Evolutionary conservation across 164 flowering plant genomes (phyloP).

Genomic region (Vitis rotundifolia): DNA sequence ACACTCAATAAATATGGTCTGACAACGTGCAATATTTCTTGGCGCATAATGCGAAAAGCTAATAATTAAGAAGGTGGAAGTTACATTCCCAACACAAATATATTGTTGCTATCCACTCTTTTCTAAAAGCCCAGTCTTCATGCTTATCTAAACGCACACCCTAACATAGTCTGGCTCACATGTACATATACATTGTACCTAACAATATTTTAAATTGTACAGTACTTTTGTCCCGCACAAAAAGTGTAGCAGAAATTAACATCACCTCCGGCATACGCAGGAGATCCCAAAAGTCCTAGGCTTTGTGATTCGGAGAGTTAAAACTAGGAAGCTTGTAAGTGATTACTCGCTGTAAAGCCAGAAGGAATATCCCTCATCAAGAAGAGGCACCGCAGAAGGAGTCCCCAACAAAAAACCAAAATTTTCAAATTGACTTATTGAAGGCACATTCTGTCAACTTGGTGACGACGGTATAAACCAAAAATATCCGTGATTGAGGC

Average conservation of each 20-base stretch:
- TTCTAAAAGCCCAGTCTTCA: no score
- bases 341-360: constrained; percentile 19
- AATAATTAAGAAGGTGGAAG: no score
- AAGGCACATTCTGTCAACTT: background rate
- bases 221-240: background rate
- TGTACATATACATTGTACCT: no score
- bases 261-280: background rate
- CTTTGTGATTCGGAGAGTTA: background rate
- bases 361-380: constrained; percentile 29
- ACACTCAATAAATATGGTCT: no score
- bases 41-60: no score
- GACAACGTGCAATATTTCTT: no score
- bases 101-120: no score
- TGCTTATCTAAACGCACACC: no score
- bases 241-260: background rate
- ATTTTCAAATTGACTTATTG: background rate
- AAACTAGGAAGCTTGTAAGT: background rate
- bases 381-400: constrained; percentile 28
- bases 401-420: constrained; percentile 20
- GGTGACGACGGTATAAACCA: constrained; percentile 20
- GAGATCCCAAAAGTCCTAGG: background rate
- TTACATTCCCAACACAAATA: no score
- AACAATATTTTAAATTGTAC: no score
- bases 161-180: no score
- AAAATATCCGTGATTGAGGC: constrained; percentile 14